A percentile compares a stretch with the other conserved stretches of the same genome.
Evolutionary conservation across 2,329 filamentous ascomycete genomes (phyloP).

Genomic region (Periconia digitata): DNA sequence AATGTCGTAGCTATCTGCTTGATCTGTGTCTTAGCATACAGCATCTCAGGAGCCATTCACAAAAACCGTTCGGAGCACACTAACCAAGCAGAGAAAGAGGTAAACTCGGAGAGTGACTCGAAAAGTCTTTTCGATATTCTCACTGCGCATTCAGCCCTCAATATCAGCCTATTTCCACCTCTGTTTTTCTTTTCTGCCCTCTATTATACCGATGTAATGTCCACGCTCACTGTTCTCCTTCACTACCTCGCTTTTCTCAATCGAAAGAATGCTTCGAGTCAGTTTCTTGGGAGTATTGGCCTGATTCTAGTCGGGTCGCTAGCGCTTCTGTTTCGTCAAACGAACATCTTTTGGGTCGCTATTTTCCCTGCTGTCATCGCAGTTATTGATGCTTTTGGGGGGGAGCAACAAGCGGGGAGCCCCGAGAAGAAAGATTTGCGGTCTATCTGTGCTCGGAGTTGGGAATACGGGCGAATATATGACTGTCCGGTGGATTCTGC

Average conservation of each 20-base stretch:
- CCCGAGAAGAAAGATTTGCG: not conserved
- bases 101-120: not conserved
- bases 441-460: slow-evolving; percentile 17
- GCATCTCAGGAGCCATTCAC: slow-evolving; percentile 22
- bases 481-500: slow-evolving; percentile 27
- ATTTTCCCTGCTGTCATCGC: slow-evolving; percentile 67
- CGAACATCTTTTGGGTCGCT: slow-evolving; percentile 94
- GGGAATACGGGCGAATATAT: slow-evolving; percentile 23
- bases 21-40: slow-evolving; percentile 33
- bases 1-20: slow-evolving; percentile 44
- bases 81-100: not conserved
- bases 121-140: slow-evolving; percentile 38
- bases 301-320: slow-evolving; percentile 60
- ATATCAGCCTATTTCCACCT: slow-evolving; percentile 82
- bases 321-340: slow-evolving; percentile 81
- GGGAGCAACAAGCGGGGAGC: not conserved
- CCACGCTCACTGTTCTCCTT: slow-evolving; percentile 72
- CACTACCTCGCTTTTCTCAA: slow-evolving; percentile 61
- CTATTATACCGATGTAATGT: slow-evolving; percentile 92
- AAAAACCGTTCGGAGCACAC: slow-evolving; percentile 3
- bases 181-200: slow-evolving; percentile 95
- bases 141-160: slow-evolving; percentile 66
- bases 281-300: slow-evolving; percentile 13
- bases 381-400: slow-evolving; percentile 32
- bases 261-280: slow-evolving; percentile 15